phyloP scores from a whole-genome alignment of 768 basidiomycete species.

The Coprinopsis sp. region DNA sequence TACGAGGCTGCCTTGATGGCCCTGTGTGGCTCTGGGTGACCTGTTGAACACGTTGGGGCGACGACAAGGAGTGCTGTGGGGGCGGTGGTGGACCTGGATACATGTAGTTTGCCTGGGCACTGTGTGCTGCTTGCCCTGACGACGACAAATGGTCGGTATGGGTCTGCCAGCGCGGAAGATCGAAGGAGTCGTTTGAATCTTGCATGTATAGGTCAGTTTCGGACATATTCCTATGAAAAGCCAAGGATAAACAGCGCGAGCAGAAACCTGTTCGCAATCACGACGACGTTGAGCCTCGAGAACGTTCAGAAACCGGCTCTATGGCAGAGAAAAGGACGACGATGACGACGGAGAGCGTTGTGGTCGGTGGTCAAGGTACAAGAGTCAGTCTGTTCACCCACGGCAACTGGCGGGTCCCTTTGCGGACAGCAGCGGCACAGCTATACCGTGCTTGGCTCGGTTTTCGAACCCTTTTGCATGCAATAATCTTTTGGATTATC shows the following conservation, averaged over 20 bases:
- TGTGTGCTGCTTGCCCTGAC: constrained; percentile 46
- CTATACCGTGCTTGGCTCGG: constrained; percentile 2
- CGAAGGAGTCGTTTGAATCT: constrained; percentile 78
- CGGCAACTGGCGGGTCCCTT: constrained; percentile 9
- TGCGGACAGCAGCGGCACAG: not conserved
- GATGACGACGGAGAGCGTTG: constrained; percentile 5
- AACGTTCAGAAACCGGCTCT: not conserved
- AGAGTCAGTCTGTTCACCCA: constrained; percentile 8
- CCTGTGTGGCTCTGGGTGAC: constrained; percentile 45
- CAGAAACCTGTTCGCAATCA: constrained; percentile 2
- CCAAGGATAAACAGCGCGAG: not conserved
- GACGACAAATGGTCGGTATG: constrained; percentile 48
- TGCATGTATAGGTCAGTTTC: constrained; percentile 76
- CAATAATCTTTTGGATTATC: constrained; percentile 1
- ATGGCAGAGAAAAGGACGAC: not conserved
- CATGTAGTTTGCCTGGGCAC: constrained; percentile 47
- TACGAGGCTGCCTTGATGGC: constrained; percentile 49
- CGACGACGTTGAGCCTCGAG: constrained; percentile 1
- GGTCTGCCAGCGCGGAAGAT: constrained; percentile 72
- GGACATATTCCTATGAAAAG: constrained; percentile 46
- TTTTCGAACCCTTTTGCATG: not conserved
- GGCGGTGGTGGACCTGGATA: constrained; percentile 56
- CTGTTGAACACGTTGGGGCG: constrained; percentile 45
- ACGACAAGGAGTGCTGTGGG: constrained; percentile 37
- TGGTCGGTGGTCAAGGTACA: constrained; percentile 9